phyloP scores from a whole-genome alignment of 2,329 filamentous ascomycete species.

The Leptodontidium sp. region DNA sequence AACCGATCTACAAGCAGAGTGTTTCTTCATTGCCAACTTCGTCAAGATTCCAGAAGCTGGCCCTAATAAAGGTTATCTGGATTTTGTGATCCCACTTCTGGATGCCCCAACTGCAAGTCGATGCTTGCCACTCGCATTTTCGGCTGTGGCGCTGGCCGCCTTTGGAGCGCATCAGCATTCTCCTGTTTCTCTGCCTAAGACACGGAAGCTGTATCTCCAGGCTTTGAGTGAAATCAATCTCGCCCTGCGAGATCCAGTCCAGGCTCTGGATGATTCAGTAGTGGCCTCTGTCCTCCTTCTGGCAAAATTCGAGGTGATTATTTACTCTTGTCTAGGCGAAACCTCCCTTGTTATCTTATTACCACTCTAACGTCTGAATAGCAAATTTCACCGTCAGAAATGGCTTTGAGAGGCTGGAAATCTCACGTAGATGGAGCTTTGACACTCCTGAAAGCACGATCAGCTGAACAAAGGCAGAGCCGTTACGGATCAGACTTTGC shows the following conservation, averaged over 20 bases:
- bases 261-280: constrained; percentile 59
- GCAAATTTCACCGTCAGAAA: constrained; percentile 57
- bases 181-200: constrained; percentile 47
- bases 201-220: constrained; percentile 59
- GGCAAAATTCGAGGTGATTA: constrained; percentile 62
- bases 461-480: neutral
- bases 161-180: constrained; percentile 57
- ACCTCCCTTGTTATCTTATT: constrained; percentile 36
- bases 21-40: constrained; percentile 67
- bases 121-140: constrained; percentile 56
- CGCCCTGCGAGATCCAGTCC: constrained; percentile 57
- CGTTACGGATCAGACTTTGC: neutral
- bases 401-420: constrained; percentile 64
- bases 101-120: constrained; percentile 50
- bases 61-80: constrained; percentile 60
- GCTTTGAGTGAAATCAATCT: constrained; percentile 59
- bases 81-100: constrained; percentile 63
- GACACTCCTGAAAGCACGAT: constrained; percentile 61
- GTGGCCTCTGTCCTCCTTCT: constrained; percentile 65
- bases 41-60: constrained; percentile 61
- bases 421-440: constrained; percentile 68
- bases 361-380: constrained; percentile 40
- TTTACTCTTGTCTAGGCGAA: neutral
- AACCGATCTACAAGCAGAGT: constrained; percentile 56
- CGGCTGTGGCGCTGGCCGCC: constrained; percentile 64